Evolutionary conservation across 108 stramenopile species (phyloP), one percentile per base, ranked within the genome.

Genomic region (Aurantiochytrium sp.): DNA sequence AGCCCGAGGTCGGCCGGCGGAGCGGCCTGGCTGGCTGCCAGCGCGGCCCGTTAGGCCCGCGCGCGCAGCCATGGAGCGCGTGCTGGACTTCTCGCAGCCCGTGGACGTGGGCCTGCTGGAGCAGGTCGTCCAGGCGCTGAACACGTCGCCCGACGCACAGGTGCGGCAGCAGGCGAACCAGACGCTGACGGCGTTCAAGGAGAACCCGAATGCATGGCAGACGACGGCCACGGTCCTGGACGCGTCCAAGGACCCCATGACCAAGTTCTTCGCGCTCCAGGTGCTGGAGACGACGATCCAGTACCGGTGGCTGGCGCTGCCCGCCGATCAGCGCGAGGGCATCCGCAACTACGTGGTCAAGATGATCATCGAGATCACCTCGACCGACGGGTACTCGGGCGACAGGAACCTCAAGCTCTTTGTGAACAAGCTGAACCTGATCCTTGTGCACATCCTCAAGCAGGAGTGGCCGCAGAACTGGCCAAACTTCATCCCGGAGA

Each of bases 401-500:
- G 73, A 48, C 39, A 48, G 19, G 39, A 21, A 27, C 42, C 73
- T 48, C 42, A 41, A 48, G 19, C 39, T 48, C 45, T 81, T 81
- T 81, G 73, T 98, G 36, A 87, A 91, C 39, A 97, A 98, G 88
- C 92, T 99, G 52, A 98, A 99, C 89, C 93, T 97, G 50, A 97
- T 98, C 30, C 94, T 99, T 3, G 97, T 99, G 27, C 94, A 96
- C 88, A 97, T 99, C 55, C 93, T 99, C 73, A 99, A 99, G 93
- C 98, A 99, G 85, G 99, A 99, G 92, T 99, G 99, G 99, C 99
- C 99, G 21, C 98, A 99, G 95, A 98, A 98, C 90, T 99, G 99
- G 99, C 97, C 97, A 30, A 89, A 93, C 89, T 99, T 99, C 91
- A 99, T 99, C 90, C 87, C 93, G 48, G 98, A 99, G 90, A 95